These are phyloP conservation scores for Tylopilus plumbeoviolaceoides DNA, from an alignment of 768 basidiomycete genomes.

Conservation along the genomic window DNA sequence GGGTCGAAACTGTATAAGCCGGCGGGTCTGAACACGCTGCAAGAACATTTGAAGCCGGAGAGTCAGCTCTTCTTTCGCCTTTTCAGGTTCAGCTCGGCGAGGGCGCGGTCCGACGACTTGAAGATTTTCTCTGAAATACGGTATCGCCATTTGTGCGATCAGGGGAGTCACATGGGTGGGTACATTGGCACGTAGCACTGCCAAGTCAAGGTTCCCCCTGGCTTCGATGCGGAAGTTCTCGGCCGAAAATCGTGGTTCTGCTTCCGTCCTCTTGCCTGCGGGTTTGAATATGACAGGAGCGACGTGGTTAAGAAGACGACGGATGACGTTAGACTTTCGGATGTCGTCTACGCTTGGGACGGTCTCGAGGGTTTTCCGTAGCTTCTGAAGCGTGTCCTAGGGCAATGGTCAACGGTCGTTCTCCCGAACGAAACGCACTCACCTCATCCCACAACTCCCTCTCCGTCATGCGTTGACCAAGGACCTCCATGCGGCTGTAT, in stretches of 20 bases:
- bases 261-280: slow-evolving; percentile 1
- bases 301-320: slow-evolving; percentile 12
- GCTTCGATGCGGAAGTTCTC: slow-evolving; percentile 3
- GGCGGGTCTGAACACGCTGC: slow-evolving; percentile 12
- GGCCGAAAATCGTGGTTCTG: not conserved
- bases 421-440: not conserved
- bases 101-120: slow-evolving; percentile 44
- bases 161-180: slow-evolving; percentile 61
- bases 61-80: slow-evolving; percentile 8
- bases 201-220: slow-evolving; percentile 48
- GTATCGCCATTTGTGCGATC: slow-evolving; percentile 47
- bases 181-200: slow-evolving; percentile 53
- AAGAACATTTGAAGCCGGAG: slow-evolving; percentile 22
- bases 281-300: slow-evolving; percentile 14
- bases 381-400: slow-evolving; percentile 17
- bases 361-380: slow-evolving; percentile 21
- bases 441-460: slow-evolving; percentile 28
- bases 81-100: slow-evolving; percentile 15
- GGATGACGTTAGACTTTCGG: slow-evolving; percentile 19
- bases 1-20: slow-evolving; percentile 16
- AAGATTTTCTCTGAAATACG: slow-evolving; percentile 52
- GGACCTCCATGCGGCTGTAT: slow-evolving; percentile 23
- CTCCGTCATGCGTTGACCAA: slow-evolving; percentile 17
- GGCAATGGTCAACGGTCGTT: not conserved
- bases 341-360: slow-evolving; percentile 19